Percentiles rank a stretch among this genome's conserved stretches.
Conservation (phyloP, 2,329 filamentous ascomycete genomes). For the Lachnellula willkommii region DNA sequence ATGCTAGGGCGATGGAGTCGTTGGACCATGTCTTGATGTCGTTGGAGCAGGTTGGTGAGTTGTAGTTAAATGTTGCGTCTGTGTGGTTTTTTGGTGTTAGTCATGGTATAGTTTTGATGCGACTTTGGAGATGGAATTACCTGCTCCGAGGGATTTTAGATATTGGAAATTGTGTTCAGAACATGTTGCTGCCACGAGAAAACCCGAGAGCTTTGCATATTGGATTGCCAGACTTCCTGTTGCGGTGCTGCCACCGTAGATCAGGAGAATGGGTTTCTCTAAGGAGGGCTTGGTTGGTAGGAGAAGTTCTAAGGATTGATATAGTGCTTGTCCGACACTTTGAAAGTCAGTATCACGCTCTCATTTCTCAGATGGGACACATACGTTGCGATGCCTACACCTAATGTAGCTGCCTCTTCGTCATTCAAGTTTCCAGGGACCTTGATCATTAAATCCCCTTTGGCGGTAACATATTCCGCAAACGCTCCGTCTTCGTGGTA, state of each 20-base stretch:
- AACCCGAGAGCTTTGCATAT: constrained; percentile 39
- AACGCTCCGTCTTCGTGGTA: constrained; percentile 40
- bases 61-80: constrained; percentile 44
- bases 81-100: neutral
- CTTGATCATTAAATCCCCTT: constrained; percentile 38
- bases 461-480: constrained; percentile 25
- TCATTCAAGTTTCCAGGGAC: constrained; percentile 42
- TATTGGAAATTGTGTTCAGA: constrained; percentile 45
- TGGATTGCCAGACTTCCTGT: constrained; percentile 47
- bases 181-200: constrained; percentile 40
- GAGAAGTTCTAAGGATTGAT: constrained; percentile 40
- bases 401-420: constrained; percentile 39
- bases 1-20: constrained; percentile 39
- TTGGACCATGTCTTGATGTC: constrained; percentile 43
- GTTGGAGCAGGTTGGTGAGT: constrained; percentile 36
- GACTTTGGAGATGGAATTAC: constrained; percentile 21
- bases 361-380: constrained; percentile 17
- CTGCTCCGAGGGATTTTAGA: constrained; percentile 42
- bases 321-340: constrained; percentile 45
- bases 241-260: constrained; percentile 48
- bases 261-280: constrained; percentile 38
- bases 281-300: constrained; percentile 39
- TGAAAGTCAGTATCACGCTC: constrained; percentile 19
- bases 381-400: constrained; percentile 24
- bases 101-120: neutral